Conservation (phyloP, 2,329 filamentous ascomycete species). For the Colletotrichum lupini region DNA sequence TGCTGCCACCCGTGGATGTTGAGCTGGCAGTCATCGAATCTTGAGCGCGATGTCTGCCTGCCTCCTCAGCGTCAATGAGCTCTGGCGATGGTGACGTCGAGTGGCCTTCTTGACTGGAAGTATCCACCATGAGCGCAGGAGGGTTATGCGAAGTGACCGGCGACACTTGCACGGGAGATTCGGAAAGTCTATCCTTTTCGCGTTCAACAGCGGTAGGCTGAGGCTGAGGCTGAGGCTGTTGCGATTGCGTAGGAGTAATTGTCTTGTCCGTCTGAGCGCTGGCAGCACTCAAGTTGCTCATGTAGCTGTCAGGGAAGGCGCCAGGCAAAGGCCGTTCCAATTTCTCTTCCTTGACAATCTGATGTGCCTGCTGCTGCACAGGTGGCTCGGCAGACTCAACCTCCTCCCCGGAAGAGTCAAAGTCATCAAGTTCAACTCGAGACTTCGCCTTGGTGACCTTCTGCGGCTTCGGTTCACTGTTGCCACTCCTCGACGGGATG, state of each 20-base stretch:
- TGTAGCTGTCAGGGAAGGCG: constrained; percentile 55
- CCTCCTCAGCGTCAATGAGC: constrained; percentile 59
- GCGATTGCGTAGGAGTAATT: constrained; percentile 37
- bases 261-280: constrained; percentile 48
- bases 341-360: constrained; percentile 35
- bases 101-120: constrained; percentile 75
- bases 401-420: constrained; percentile 68
- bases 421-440: constrained; percentile 76
- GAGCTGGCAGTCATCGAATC: constrained; percentile 62
- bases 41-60: constrained; percentile 51
- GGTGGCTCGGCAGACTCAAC: constrained; percentile 43
- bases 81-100: constrained; percentile 76
- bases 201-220: constrained; percentile 9
- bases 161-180: constrained; percentile 76
- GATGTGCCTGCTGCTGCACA: constrained; percentile 42
- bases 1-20: constrained; percentile 54
- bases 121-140: constrained; percentile 76
- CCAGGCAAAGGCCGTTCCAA: constrained; percentile 50
- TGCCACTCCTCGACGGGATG: constrained; percentile 51
- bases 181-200: constrained; percentile 63
- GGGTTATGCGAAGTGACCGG: constrained; percentile 65
- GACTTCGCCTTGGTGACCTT: constrained; percentile 67
- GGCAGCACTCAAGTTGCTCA: constrained; percentile 43
- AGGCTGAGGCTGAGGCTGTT: constrained; percentile 14
- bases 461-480: constrained; percentile 60